Evolutionary conservation across 495 filamentous ascomycete species (phyloP).

Genomic region (Penicillium canescens): DNA sequence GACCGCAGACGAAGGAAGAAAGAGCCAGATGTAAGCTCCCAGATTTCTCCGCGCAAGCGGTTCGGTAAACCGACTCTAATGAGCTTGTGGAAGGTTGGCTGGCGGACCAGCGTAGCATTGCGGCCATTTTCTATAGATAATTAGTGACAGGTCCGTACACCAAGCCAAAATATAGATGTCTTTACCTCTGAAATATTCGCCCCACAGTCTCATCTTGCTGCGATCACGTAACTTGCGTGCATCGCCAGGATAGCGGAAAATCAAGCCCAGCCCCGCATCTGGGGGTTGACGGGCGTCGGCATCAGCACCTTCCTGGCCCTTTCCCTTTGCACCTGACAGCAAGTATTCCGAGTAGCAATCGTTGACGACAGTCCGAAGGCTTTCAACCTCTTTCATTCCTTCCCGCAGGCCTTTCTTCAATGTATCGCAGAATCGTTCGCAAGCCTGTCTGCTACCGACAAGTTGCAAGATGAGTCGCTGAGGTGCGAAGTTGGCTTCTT

Average conservation of each 20-base stretch:
- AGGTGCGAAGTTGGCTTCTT: constrained; percentile 55
- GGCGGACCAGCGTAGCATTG: constrained; percentile 86
- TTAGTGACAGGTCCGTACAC: constrained; percentile 1
- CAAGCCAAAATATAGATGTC: not conserved
- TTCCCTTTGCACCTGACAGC: constrained; percentile 52
- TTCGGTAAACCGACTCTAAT: constrained; percentile 96
- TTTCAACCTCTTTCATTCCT: constrained; percentile 82
- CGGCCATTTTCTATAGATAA: constrained; percentile 76
- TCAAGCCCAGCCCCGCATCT: constrained; percentile 88
- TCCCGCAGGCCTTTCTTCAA: constrained; percentile 85
- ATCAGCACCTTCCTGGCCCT: constrained; percentile 30
- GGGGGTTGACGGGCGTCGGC: constrained; percentile 66
- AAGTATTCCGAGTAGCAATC: constrained; percentile 95
- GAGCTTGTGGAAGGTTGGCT: constrained; percentile 96
- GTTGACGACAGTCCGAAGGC: constrained; percentile 70
- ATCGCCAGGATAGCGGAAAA: constrained; percentile 95
- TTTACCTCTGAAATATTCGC: constrained; percentile 82
- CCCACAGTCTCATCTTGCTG: constrained; percentile 97
- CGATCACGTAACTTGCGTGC: constrained; percentile 91
- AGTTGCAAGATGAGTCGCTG: constrained; percentile 90
- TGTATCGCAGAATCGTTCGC: constrained; percentile 94
- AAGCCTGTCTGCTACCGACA: constrained; percentile 80
- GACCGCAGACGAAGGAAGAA: constrained; percentile 83
- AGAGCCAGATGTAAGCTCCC: constrained; percentile 92
- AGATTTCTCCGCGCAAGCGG: constrained; percentile 87